A percentile compares a stretch with the other conserved stretches of the same genome.
These are phyloP conservation scores for Dothistroma pini DNA, from an alignment of 2,329 filamentous ascomycete species.

Conservation along the genomic window DNA sequence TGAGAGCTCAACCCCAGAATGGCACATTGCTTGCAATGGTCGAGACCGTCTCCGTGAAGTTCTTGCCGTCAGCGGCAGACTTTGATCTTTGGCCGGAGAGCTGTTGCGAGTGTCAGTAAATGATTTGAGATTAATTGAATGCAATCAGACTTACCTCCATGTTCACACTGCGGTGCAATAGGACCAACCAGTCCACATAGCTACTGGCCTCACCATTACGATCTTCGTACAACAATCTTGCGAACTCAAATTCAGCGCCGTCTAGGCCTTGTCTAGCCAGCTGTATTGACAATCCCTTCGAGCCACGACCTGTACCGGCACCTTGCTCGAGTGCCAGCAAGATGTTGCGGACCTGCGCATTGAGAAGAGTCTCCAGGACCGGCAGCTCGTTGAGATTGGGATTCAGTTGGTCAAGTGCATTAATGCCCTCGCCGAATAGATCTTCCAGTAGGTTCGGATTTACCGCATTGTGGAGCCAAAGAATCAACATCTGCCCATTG, in stretches of 20 bases:
- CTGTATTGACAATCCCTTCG: slow-evolving; percentile 82
- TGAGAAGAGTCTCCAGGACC: slow-evolving; percentile 84
- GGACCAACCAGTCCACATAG: slow-evolving; percentile 98
- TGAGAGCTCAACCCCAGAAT: slow-evolving; percentile 24
- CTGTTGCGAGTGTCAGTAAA: slow-evolving; percentile 23
- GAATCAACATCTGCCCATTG: slow-evolving; percentile 84
- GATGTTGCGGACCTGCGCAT: slow-evolving; percentile 91
- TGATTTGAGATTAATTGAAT: background rate
- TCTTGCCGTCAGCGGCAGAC: slow-evolving; percentile 20
- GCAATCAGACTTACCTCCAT: slow-evolving; percentile 57
- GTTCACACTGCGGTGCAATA: slow-evolving; percentile 89
- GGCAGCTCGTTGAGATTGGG: slow-evolving; percentile 77
- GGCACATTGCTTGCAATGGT: slow-evolving; percentile 32
- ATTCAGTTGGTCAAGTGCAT: slow-evolving; percentile 70
- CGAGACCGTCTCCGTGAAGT: slow-evolving; percentile 30
- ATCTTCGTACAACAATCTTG: slow-evolving; percentile 84
- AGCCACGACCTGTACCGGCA: slow-evolving; percentile 22
- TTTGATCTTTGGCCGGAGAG: slow-evolving; percentile 33
- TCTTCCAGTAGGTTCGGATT: slow-evolving; percentile 88
- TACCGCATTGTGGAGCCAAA: slow-evolving; percentile 91
- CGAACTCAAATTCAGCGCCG: slow-evolving; percentile 95
- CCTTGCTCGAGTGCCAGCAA: slow-evolving; percentile 83
- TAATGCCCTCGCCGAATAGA: slow-evolving; percentile 76
- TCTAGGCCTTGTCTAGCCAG: slow-evolving; percentile 89
- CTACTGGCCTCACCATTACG: slow-evolving; percentile 96